Conservation (phyloP, 805 yeast species). For the Saccharomycopsis vini region DNA sequence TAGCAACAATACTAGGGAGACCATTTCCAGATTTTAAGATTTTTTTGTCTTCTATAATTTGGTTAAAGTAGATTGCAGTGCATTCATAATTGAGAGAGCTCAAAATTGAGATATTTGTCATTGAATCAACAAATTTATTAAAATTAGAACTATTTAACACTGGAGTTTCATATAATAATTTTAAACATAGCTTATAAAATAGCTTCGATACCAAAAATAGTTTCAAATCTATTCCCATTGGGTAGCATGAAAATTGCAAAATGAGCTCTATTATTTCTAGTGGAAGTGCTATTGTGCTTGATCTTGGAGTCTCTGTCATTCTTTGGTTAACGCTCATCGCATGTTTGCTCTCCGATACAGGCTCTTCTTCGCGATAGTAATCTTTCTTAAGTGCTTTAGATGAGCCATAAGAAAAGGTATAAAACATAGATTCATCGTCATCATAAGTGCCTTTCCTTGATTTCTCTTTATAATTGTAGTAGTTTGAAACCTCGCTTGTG, state of each 20-base stretch:
- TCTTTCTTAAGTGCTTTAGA: slow-evolving; percentile 17
- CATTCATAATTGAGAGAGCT: slow-evolving; percentile 11
- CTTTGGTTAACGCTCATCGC: no score
- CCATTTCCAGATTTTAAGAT: not conserved
- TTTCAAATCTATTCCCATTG: slow-evolving; percentile 34
- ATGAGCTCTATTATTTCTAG: slow-evolving; percentile 40
- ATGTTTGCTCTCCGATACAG: no score
- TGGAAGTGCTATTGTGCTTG: slow-evolving; percentile 29
- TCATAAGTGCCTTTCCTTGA: slow-evolving; percentile 4
- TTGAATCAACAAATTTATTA: slow-evolving; percentile 58
- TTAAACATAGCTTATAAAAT: slow-evolving; percentile 54
- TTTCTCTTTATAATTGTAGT: slow-evolving; percentile 6
- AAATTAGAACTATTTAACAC: slow-evolving; percentile 59
- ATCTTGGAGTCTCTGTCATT: not conserved
- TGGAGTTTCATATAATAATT: slow-evolving; percentile 59
- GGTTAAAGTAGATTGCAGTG: slow-evolving; percentile 4
- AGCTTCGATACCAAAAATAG: slow-evolving; percentile 51
- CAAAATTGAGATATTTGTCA: slow-evolving; percentile 33
- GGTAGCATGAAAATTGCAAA: slow-evolving; percentile 23
- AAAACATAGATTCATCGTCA: slow-evolving; percentile 17
- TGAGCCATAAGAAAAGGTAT: slow-evolving; percentile 16
- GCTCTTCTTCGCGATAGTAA: slow-evolving; percentile 1
- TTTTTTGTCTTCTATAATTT: not conserved
- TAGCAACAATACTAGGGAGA: not conserved
- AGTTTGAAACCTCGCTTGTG: no score